A percentile compares a stretch with the other conserved stretches of the same genome.
These are phyloP conservation scores for Cylindrotheca closterium DNA, from an alignment of 108 stramenopile genomes.

Conservation along the genomic window DNA sequence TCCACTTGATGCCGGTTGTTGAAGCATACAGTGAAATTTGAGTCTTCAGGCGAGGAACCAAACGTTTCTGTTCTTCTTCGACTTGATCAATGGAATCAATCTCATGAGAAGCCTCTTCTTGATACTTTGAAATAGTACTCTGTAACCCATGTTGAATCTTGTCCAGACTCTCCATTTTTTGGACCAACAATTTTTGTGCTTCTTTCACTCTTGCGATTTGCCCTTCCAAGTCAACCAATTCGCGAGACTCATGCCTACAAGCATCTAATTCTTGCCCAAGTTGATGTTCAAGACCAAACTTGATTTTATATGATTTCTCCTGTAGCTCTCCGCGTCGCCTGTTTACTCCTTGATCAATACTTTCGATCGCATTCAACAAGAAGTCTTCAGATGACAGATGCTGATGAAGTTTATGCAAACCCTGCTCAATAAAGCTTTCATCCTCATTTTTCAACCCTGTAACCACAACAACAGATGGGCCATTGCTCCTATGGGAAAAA, in stretches of 20 bases:
- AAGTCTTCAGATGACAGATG: conserved; percentile 10
- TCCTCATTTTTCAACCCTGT: not conserved
- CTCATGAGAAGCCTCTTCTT: conserved; percentile 32
- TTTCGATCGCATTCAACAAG: conserved; percentile 7
- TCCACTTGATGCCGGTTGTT: conserved; percentile 54
- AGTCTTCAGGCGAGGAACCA: conserved; percentile 42
- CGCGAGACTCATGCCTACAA: conserved; percentile 20
- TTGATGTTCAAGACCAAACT: conserved; percentile 5
- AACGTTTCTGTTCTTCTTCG: conserved; percentile 36
- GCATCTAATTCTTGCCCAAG: conserved; percentile 25
- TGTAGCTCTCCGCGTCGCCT: not conserved
- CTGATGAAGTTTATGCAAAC: not conserved
- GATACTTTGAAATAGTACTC: conserved; percentile 23
- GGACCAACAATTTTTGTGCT: conserved; percentile 7
- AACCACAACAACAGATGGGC: conserved; percentile 17
- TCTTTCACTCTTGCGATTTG: conserved; percentile 15
- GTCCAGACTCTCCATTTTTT: conserved; percentile 29
- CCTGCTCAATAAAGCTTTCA: not conserved
- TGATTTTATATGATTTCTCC: conserved; percentile 10
- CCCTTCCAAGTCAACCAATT: conserved; percentile 8
- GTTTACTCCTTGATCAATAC: not conserved
- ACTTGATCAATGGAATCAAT: conserved; percentile 40
- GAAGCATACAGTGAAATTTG: conserved; percentile 44
- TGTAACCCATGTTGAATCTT: conserved; percentile 14
- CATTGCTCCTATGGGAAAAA: not conserved